Conservation (phyloP, 2,329 filamentous ascomycete genomes). For the Fusarium globosum region DNA sequence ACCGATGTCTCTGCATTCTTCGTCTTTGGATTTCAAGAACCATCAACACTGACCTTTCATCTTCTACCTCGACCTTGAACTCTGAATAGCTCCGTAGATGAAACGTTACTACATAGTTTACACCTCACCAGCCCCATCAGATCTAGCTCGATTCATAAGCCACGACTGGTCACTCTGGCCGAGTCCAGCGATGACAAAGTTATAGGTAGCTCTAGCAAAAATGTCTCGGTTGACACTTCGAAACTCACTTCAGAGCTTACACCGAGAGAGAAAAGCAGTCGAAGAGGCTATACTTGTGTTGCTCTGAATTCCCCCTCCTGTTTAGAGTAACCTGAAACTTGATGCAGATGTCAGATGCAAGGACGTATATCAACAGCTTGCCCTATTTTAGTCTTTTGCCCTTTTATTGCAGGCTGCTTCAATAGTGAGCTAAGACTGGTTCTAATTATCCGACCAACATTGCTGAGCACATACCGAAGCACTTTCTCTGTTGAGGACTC, state of each 20-base stretch:
- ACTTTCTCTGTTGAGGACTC: not conserved
- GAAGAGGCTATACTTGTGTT: slow-evolving; percentile 30
- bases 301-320: not conserved
- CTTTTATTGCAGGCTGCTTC: slow-evolving; percentile 26
- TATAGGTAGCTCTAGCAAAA: not conserved
- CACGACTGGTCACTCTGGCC: not conserved
- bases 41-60: not conserved
- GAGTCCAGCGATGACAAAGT: not conserved
- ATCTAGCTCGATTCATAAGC: not conserved
- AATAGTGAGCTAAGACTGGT: not conserved
- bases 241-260: slow-evolving; percentile 17
- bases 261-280: slow-evolving; percentile 28
- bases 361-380: no score
- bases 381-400: slow-evolving; percentile 26
- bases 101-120: not conserved
- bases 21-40: not conserved
- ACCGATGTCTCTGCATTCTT: not conserved
- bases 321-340: not conserved
- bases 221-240: no score
- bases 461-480: not conserved
- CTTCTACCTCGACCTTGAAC: not conserved
- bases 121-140: not conserved
- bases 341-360: not conserved
- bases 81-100: not conserved
- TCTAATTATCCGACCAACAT: slow-evolving; percentile 11